Evolutionary conservation across 2,329 filamentous ascomycete species (phyloP).

Genomic region (Emmonsiellopsis sp.): DNA sequence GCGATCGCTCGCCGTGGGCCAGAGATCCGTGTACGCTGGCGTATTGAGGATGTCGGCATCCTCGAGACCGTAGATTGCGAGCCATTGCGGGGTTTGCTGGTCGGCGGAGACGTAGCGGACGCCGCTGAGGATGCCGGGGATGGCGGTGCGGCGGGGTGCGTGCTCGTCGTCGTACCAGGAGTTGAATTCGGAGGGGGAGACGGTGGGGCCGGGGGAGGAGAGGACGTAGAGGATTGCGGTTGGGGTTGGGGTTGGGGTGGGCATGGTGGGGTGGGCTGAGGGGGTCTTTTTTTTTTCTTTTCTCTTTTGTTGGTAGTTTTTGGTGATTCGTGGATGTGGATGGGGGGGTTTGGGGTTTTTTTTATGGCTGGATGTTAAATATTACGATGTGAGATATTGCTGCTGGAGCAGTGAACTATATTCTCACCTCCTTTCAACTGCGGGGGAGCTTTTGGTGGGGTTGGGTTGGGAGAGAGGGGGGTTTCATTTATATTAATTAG

Average conservation of each 20-base stretch:
- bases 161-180: conserved; percentile 95
- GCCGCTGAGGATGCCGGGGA: conserved; percentile 66
- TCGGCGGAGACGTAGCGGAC: conserved; percentile 70
- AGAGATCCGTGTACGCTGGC: conserved; percentile 54
- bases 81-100: conserved; percentile 52
- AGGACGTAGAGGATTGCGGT: not conserved
- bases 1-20: conserved; percentile 47
- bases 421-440: too few species aligned
- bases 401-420: too few species aligned
- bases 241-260: not conserved
- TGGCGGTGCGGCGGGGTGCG: conserved; percentile 68
- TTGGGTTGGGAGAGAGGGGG: too few species aligned
- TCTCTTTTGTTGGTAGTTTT: too few species aligned
- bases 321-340: too few species aligned
- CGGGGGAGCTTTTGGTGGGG: too few species aligned
- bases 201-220: not conserved
- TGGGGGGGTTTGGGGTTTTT: too few species aligned
- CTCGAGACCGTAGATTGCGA: conserved; percentile 73
- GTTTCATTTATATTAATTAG: too few species aligned
- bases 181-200: conserved; percentile 60
- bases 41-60: conserved; percentile 63
- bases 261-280: too few species aligned
- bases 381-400: too few species aligned
- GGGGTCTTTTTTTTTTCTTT: too few species aligned
- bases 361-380: too few species aligned